Evolutionary conservation across 164 flowering plant species (phyloP).

Genomic region (Aristolochia californica): DNA sequence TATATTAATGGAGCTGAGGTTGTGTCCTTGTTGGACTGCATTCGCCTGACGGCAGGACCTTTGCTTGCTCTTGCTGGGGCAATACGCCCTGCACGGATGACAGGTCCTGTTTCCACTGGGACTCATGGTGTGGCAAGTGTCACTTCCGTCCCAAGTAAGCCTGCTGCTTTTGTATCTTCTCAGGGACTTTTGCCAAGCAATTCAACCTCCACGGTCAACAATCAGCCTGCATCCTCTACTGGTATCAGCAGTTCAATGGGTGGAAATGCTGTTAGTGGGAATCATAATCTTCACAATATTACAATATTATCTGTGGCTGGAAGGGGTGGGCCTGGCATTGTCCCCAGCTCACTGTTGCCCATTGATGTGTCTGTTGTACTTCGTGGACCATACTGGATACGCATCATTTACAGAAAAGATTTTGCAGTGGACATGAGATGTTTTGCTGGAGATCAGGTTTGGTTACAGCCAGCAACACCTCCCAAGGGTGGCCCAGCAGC

Average conservation of each 20-base stretch:
- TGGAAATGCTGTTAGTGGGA: constrained; percentile 33
- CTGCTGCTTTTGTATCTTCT: constrained; percentile 32
- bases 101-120: constrained; percentile 64
- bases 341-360: constrained; percentile 92
- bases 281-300: constrained; percentile 49
- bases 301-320: constrained; percentile 74
- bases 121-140: constrained; percentile 39
- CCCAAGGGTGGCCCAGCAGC: constrained; percentile 75
- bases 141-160: constrained; percentile 42
- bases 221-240: constrained; percentile 32
- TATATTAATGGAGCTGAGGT: constrained; percentile 98
- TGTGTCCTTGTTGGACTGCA: constrained; percentile 90
- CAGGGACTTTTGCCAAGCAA: constrained; percentile 43
- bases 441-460: constrained; percentile 98
- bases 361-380: constrained; percentile 96
- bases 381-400: constrained; percentile 96
- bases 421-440: constrained; percentile 99
- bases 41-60: constrained; percentile 95
- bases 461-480: constrained; percentile 99
- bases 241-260: constrained; percentile 27
- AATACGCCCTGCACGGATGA: constrained; percentile 86
- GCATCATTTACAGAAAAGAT: constrained; percentile 79
- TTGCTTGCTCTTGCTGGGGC: constrained; percentile 95
- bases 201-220: constrained; percentile 28
- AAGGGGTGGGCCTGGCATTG: constrained; percentile 93